Conservation (phyloP, 169 alveolate species). For the Theileria equi region DNA sequence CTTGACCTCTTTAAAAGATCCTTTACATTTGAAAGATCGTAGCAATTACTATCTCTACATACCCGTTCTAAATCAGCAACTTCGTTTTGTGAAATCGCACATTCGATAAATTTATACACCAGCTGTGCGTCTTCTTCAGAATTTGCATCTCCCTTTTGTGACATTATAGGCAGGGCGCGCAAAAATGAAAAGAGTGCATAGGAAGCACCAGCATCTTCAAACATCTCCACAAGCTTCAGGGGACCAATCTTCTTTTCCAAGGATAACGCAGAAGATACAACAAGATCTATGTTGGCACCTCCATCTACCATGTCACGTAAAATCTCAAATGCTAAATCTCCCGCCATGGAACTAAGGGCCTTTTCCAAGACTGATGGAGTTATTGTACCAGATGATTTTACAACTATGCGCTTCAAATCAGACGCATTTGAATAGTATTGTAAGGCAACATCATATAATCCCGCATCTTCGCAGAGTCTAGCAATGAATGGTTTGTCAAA, state of each 20-base stretch:
- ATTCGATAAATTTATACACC: conserved; percentile 92
- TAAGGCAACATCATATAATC: conserved; percentile 93
- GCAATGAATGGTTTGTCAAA: conserved; percentile 96
- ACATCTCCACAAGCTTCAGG: conserved; percentile 58
- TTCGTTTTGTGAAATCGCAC: conserved; percentile 95
- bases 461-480: conserved; percentile 95
- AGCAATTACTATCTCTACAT: conserved; percentile 90
- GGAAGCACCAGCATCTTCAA: conserved; percentile 55
- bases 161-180: conserved; percentile 40
- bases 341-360: conserved; percentile 87
- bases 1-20: conserved; percentile 94
- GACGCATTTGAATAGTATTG: conserved; percentile 72
- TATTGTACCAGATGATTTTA: conserved; percentile 81
- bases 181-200: conserved; percentile 49
- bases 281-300: conserved; percentile 54
- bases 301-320: conserved; percentile 65
- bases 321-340: conserved; percentile 44
- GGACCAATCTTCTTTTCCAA: conserved; percentile 70
- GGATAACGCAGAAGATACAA: conserved; percentile 63
- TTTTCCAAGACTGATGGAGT: conserved; percentile 61
- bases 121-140: conserved; percentile 62
- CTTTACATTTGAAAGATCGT: conserved; percentile 95
- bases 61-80: conserved; percentile 95
- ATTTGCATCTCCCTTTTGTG: conserved; percentile 44
- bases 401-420: conserved; percentile 65